Evolutionary conservation across 371 early-diverging fungal species (phyloP), one percentile per base, ranked within the genome.

Genomic region (Circinella umbellata): DNA sequence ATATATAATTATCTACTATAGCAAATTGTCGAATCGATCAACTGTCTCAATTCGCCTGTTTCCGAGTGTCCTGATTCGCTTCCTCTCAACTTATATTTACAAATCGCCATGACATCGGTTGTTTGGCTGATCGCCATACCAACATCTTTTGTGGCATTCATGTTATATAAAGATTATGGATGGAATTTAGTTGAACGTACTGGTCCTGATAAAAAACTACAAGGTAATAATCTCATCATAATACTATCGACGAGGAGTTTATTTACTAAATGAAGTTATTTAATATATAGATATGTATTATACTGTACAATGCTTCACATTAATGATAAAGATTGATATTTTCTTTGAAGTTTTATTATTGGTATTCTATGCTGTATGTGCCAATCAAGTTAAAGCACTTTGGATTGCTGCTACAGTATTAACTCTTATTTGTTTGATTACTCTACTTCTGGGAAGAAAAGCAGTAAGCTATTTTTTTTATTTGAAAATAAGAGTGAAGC

Each of bases 261-360:
- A 3, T 18, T 39, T 4, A 63, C 47, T 39, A 46, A 49, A 35
- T 17, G 4, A 60, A 6, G 13, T 20, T 49, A 49, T 53, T 20
- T 37, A 15, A 27, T 20, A n/a, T 15, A 15, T 65, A 72, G 72
- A 51, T 34, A 72, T 72, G 72, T 72, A 72, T 53, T 67, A 64
- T 20, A 53, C 55, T 3, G 72, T 68, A 6, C 67, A 68, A 63
- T 67, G 64, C 65, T 72, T 72, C 34, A 64, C 59, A 3, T 46
- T 72, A 4, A 57, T 51, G 38, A 64, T 72, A 61, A 72, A 72
- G 53, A 64, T 72, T 27, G 62, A 65, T 47, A 46, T 62, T n/a
- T 72, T 72, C 37, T 72, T 72, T 51, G 68, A 72, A 65, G 68
- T 67, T 4, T 18, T 72, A 39, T 38, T 64, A 2, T 42, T 68